Base-by-base conservation (phyloP, 805 yeast species). In the Schizosaccharomyces octosporus region DNA sequence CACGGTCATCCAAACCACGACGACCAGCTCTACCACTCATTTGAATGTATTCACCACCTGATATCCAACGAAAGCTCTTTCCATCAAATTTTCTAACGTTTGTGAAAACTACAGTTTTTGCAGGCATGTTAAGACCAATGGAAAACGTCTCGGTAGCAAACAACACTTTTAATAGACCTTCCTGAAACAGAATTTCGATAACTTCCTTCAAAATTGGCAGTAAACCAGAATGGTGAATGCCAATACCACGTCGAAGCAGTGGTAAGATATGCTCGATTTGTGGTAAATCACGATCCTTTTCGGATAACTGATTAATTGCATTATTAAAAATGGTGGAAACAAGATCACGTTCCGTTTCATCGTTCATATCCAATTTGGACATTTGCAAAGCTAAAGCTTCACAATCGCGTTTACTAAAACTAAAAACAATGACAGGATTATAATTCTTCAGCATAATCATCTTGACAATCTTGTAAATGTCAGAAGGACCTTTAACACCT, bases 11-110 rank as follows among this genome's bases (percentile, higher is more conserved):
- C 67, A 93, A 79, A 69, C 99, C 99, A 79, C 98, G 86, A 78
- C 98, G 89, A 67, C 99, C 99, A 27, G 99, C 99, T 73, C 99
- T 83, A 66, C 99, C 99, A 57, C 96, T 87, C 99, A 93, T 93
- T 75, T 93, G 99, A 69, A 93, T 93, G 73, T 93, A 93, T 74
- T 93, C 99, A 76, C 99, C 99, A 63, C 98, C 98, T 62, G 95
- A 86, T 41, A 93, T 97, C 98, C 98, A 93, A 73, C 99, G 82
- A 77, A 90, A 88, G 21, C 90, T 95, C 64, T 81, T 82, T 67
- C 98, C 98, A 74, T 93, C 99, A 95, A 97, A 93, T 72, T 93
- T 93, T 70, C 98, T 81, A 24, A 93, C 98, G 42, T 90, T 86
- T 0, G 98, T 93, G 72, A 93, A 93, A 2, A 93, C 98, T 57